Evolutionary conservation across 202 grass and related monocot genomes (phyloP), one percentile per base, ranked within the genome.

Genomic region (Panicum hallii): DNA sequence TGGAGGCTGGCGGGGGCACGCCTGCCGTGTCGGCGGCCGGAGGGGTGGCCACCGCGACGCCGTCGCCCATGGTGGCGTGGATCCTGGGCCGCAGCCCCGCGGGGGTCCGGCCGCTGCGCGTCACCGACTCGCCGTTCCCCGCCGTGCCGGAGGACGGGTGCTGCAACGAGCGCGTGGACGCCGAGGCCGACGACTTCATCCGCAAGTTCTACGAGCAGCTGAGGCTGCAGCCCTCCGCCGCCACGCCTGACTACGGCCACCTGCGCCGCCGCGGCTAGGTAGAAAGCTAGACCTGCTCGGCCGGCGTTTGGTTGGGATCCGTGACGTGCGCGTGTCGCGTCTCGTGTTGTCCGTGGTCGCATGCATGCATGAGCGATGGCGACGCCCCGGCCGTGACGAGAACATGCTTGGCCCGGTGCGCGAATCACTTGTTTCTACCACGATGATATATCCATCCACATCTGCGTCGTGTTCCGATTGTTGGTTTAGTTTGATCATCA

Each of bases 91-190:
- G 84, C 63, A 99, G 88, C 90, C 97, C 96, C 6, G 83, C 91
- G 1, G 70, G 83, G 0, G 90, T 83, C 22, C 84, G 97, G 36
- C 97, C 86, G 45, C 93, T 99, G 36, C 92, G 97, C 86, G 87
- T 99, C 41, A 96, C 93, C 40, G 97, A 99, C 91, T 99, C 97
- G 23, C 97, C 93, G 50, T 99, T 92, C 86, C 91, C 88, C 0
- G 64, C 78, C 12, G 67, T 92, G 49, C 85, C 83, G 36, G 94
- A 91, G 88, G 91, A 90, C 52, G 86, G 81, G n/a, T 84, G 73
- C 42, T 32, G 22, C 65, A 83, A 83, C 64, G 83, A 80, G 26
- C 79, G 83, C 38, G 91, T 96, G 1, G 93, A 99, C 81, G 72
- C 82, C 81, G 67, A 89, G 77, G 90, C 91, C 5, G 97, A 99